Base-by-base conservation (phyloP, 2,329 filamentous ascomycete genomes). In the Calonectria naviculata region DNA sequence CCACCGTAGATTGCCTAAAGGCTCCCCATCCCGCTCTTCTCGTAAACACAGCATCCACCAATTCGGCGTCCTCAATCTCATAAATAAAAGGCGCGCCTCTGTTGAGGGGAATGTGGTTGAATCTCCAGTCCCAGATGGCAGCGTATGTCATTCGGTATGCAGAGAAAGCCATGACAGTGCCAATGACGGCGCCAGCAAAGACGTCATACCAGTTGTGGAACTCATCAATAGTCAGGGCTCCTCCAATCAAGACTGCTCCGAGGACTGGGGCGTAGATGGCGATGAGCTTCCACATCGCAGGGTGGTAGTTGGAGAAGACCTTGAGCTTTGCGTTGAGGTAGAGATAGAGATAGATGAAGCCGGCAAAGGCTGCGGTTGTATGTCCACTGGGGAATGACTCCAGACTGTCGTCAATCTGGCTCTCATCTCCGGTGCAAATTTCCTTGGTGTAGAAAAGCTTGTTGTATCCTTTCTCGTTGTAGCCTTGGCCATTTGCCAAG, bases 321-420 rank as follows among this genome's bases (percentile, higher is more conserved):
- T 94, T 95, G 74, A 95, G 87, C 84, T 95, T 95, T 58, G 92
- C 93, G 81, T 95, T 95, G 52, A 95, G 88, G 83, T 94, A 95
- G 1, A 95, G 85, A 75, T 88, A 92, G 3, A 95, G 83, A 79
- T 89, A 95, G 26, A 93, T 87, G 75, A 94, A 93, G 6, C 92
- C 92, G 0, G 91, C 92, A 70, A 94, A 94, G 0, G 92, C 92
- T 1, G 93, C 93, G 0, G 93, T 93, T 6, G 91, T 91, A 81
- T 95, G 93, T 1, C 93, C 93, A 1, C 90, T 93, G 0, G 93
- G 93, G 81, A 95, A 92, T 0, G 90, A 92, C 78, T 94, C 91
- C 0, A 95, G 86, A 2, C 87, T 87, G 79, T 94, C 92, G 79
- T 94, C 88, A 82, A 94, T 93, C 77, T 91, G 83, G 12, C 88